phyloP scores from a whole-genome alignment of 805 yeast species.

The Zygosaccharomyces siamensis region DNA sequence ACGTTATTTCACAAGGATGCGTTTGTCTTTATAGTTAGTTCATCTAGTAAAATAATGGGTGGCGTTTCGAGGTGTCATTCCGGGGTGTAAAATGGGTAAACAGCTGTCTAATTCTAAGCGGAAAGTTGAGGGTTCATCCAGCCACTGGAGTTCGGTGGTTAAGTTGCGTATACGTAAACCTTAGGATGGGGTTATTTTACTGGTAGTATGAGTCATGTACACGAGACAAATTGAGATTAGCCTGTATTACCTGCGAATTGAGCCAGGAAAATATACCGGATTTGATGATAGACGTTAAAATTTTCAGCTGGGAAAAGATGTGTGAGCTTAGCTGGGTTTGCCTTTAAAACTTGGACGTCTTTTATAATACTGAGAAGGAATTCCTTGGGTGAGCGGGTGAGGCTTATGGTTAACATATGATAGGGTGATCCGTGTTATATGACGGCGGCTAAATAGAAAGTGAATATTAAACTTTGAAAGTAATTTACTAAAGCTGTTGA shows the following conservation, averaged over 20 bases:
- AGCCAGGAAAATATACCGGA: no score
- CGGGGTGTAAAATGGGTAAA: neutral
- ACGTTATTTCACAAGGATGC: neutral
- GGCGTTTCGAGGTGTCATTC: neutral
- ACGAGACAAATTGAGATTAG: no score
- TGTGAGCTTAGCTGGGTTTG: neutral
- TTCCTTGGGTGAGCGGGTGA: neutral
- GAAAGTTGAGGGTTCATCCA: neutral
- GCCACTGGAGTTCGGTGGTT: no score
- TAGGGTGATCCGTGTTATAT: neutral
- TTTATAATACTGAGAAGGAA: neutral
- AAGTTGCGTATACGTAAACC: no score
- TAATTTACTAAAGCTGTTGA: neutral
- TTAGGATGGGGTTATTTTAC: no score
- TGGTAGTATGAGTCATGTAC: no score
- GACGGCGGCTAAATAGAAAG: neutral
- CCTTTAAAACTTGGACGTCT: neutral
- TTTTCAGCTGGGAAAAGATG: no score
- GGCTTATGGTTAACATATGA: neutral
- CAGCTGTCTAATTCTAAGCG: neutral
- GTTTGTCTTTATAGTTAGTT: neutral
- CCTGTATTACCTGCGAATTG: no score
- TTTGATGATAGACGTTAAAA: no score
- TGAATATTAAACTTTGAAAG: neutral
- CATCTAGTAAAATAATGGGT: neutral